These are phyloP conservation scores for Leishmania major DNA, from an alignment of 208 protist genomes.

Conservation along the genomic window DNA sequence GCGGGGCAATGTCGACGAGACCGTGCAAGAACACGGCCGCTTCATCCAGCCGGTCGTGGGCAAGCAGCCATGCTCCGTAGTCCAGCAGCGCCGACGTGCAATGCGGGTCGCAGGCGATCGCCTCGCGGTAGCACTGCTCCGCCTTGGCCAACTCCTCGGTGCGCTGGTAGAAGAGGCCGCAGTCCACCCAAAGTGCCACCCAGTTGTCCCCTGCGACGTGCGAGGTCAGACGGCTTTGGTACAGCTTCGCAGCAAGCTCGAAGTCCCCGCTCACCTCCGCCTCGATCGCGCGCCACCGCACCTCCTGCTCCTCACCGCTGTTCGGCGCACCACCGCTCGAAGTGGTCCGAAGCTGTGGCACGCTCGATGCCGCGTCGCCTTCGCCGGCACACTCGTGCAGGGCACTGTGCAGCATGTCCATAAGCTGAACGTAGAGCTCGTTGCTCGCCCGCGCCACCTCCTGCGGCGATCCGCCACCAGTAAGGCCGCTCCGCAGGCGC, in stretches of 20 bases:
- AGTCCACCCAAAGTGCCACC: slow-evolving; percentile 70
- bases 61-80: slow-evolving; percentile 84
- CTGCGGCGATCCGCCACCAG: slow-evolving; percentile 14
- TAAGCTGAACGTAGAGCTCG: slow-evolving; percentile 90
- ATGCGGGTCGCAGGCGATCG: slow-evolving; percentile 66
- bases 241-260: slow-evolving; percentile 60
- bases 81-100: slow-evolving; percentile 66
- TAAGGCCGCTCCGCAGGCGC: slow-evolving; percentile 38
- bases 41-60: slow-evolving; percentile 78
- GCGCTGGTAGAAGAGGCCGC: slow-evolving; percentile 78
- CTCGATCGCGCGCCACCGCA: slow-evolving; percentile 78
- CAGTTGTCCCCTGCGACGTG: slow-evolving; percentile 23
- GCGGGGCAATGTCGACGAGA: slow-evolving; percentile 57
- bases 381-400: slow-evolving; percentile 34
- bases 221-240: slow-evolving; percentile 78
- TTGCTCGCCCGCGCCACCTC: slow-evolving; percentile 69
- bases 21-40: slow-evolving; percentile 89
- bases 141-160: slow-evolving; percentile 75
- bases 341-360: not conserved
- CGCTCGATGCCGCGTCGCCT: not conserved
- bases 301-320: slow-evolving; percentile 37
- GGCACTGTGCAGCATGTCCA: slow-evolving; percentile 79
- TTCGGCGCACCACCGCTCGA: slow-evolving; percentile 2
- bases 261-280: slow-evolving; percentile 75
- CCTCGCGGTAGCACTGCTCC: slow-evolving; percentile 91